Percentiles rank a stretch among this genome's conserved stretches.
These are phyloP conservation scores for Nepenthes mirabilis DNA, from an alignment of 148 eudicot species.

Conservation along the genomic window DNA sequence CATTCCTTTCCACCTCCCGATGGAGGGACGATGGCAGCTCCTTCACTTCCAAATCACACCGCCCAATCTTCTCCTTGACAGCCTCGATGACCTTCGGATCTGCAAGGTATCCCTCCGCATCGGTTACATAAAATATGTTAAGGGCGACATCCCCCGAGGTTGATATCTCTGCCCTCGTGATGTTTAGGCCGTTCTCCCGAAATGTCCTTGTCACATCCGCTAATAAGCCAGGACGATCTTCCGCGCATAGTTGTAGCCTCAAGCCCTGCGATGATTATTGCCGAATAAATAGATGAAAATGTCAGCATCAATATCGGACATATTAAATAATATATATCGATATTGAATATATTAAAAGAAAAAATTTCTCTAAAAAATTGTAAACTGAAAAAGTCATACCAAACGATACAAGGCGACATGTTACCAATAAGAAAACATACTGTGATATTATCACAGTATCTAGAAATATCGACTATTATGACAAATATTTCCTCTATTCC, in stretches of 20 bases:
- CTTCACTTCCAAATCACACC: slow-evolving; percentile 45
- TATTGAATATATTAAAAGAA: too few species aligned
- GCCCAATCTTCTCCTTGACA: slow-evolving; percentile 50
- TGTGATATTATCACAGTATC: too few species aligned
- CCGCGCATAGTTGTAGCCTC: slow-evolving; percentile 51
- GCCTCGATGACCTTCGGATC: slow-evolving; percentile 48
- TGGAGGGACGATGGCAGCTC: slow-evolving; percentile 49
- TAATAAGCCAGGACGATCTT: slow-evolving; percentile 48
- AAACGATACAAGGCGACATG: background rate
- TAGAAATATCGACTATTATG: too few species aligned
- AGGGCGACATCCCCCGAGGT: slow-evolving; percentile 39
- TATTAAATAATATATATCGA: too few species aligned
- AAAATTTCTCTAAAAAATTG: background rate
- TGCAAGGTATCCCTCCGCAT: slow-evolving; percentile 44
- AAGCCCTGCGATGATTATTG: slow-evolving; percentile 45
- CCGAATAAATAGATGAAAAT: too few species aligned
- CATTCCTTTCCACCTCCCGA: slow-evolving; percentile 13
- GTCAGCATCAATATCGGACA: too few species aligned
- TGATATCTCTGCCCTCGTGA: slow-evolving; percentile 82
- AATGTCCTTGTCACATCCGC: slow-evolving; percentile 79
- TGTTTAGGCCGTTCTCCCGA: slow-evolving; percentile 78
- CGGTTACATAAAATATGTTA: slow-evolving; percentile 68
- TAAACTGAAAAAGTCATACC: background rate
- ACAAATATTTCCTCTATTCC: too few species aligned
- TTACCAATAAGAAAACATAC: background rate